Conservation (phyloP, 768 basidiomycete species). For the Hypholoma sublateritium region DNA sequence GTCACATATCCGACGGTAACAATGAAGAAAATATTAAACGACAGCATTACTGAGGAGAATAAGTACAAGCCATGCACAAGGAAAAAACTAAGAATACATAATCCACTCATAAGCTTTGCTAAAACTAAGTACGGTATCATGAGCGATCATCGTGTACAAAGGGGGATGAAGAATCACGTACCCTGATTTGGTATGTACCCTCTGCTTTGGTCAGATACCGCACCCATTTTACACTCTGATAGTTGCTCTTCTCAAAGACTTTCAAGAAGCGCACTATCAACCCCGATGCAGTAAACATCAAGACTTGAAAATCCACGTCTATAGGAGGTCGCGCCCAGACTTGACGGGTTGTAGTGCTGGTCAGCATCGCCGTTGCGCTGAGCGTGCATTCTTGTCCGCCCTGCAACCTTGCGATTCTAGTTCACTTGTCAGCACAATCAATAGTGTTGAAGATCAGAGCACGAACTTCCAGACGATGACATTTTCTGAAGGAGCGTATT, state of each 20-base stretch:
- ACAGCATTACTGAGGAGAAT: neutral
- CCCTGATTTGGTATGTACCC: slow-evolving; percentile 91
- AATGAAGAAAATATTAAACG: neutral
- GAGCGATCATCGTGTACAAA: neutral
- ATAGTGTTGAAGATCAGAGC: neutral
- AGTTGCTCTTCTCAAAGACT: slow-evolving; percentile 95
- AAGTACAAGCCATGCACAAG: neutral
- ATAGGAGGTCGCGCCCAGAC: slow-evolving; percentile 98
- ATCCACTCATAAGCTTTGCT: neutral
- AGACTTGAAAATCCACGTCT: slow-evolving; percentile 96
- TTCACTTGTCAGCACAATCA: neutral
- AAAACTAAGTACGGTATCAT: neutral
- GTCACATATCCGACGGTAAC: too few species aligned
- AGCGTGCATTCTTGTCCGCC: slow-evolving; percentile 91
- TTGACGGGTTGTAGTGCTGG: slow-evolving; percentile 88
- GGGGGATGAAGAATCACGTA: slow-evolving; percentile 40
- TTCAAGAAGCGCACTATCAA: slow-evolving; percentile 96
- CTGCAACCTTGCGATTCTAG: slow-evolving; percentile 87
- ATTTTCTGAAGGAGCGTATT: slow-evolving; percentile 96
- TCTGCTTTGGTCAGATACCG: slow-evolving; percentile 92
- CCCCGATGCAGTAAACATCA: slow-evolving; percentile 98
- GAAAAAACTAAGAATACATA: neutral
- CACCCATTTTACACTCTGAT: slow-evolving; percentile 96
- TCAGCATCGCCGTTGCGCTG: slow-evolving; percentile 77
- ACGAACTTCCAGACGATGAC: slow-evolving; percentile 97